Conservation (phyloP, 805 yeast genomes). For the Tetrapisispora fleetii region DNA sequence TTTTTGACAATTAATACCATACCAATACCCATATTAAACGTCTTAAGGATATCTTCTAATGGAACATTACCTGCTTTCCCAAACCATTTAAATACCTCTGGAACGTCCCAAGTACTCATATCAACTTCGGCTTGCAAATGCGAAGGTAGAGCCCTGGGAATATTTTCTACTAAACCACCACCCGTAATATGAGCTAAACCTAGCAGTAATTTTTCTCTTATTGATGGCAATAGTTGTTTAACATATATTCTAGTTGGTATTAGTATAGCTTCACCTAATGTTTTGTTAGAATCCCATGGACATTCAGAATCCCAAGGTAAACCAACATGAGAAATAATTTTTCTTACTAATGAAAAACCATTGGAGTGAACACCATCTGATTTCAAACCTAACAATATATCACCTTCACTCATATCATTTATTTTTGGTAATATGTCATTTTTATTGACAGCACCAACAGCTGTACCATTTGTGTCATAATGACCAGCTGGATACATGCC, state of each 20-base stretch:
- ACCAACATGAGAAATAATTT: conserved; percentile 72
- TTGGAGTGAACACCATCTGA: conserved; percentile 95
- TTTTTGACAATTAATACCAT: conserved; percentile 81
- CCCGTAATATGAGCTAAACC: conserved; percentile 98
- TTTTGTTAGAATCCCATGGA: conserved; percentile 67
- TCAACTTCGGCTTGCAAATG: conserved; percentile 74
- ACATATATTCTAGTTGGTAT: conserved; percentile 93
- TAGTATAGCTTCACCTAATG: conserved; percentile 79
- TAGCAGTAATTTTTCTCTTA: conserved; percentile 55
- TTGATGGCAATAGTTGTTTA: conserved; percentile 71
- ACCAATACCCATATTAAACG: conserved; percentile 93
- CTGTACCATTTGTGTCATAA: conserved; percentile 97
- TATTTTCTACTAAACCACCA: conserved; percentile 93
- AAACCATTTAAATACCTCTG: conserved; percentile 88
- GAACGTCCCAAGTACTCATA: conserved; percentile 71
- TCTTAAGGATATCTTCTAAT: conserved; percentile 69
- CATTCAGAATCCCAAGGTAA: conserved; percentile 62
- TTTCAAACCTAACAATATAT: conserved; percentile 74
- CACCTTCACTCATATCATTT: conserved; percentile 62
- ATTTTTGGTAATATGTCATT: conserved; percentile 62
- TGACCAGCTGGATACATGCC: conserved; percentile 95
- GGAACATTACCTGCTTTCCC: conserved; percentile 90
- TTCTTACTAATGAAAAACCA: conserved; percentile 91
- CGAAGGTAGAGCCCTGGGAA: conserved; percentile 88
- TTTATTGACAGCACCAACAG: conserved; percentile 90